Conservation (phyloP, 169 alveolate genomes). For the Cystoisospora suis region DNA sequence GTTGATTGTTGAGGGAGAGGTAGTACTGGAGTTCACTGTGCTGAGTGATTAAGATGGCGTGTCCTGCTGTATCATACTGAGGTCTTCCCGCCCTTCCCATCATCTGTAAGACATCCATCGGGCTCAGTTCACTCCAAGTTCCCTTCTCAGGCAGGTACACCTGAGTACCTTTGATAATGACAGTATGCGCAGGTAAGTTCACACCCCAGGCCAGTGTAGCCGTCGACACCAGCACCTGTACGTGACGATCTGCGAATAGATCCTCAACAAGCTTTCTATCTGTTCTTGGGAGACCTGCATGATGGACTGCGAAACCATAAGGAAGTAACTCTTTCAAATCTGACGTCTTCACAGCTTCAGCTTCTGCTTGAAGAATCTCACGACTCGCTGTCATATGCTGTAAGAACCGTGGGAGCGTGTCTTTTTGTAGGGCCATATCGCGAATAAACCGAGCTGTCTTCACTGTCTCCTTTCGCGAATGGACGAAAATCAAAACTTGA, state of each 20-base stretch:
- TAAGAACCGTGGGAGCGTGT: slow-evolving; percentile 84
- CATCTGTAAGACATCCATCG: slow-evolving; percentile 99
- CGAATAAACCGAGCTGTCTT: slow-evolving; percentile 93
- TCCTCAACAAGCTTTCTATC: slow-evolving; percentile 98
- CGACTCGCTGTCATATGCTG: slow-evolving; percentile 89
- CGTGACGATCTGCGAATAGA: slow-evolving; percentile 95
- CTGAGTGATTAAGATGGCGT: slow-evolving; percentile 98
- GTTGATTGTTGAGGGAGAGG: slow-evolving; percentile 95
- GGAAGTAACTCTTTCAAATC: slow-evolving; percentile 96
- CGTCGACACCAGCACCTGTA: slow-evolving; percentile 93
- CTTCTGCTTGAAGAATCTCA: slow-evolving; percentile 90
- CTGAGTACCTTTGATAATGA: slow-evolving; percentile 92
- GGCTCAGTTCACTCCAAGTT: slow-evolving; percentile 96
- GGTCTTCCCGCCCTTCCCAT: slow-evolving; percentile 99
- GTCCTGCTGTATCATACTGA: slow-evolving; percentile 98
- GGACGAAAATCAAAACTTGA: slow-evolving; percentile 97
- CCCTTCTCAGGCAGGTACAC: slow-evolving; percentile 97
- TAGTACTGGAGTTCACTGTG: slow-evolving; percentile 94
- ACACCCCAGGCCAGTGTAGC: slow-evolving; percentile 99
- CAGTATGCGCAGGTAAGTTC: slow-evolving; percentile 99
- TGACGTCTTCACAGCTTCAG: slow-evolving; percentile 83
- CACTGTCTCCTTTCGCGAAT: slow-evolving; percentile 98
- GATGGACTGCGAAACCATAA: slow-evolving; percentile 99
- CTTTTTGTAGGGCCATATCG: slow-evolving; percentile 90
- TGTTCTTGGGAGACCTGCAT: slow-evolving; percentile 98